A percentile compares a stretch with the other conserved stretches of the same genome.
phyloP scores from a whole-genome alignment of 768 basidiomycete species.

The Rhodocollybia butyracea region DNA sequence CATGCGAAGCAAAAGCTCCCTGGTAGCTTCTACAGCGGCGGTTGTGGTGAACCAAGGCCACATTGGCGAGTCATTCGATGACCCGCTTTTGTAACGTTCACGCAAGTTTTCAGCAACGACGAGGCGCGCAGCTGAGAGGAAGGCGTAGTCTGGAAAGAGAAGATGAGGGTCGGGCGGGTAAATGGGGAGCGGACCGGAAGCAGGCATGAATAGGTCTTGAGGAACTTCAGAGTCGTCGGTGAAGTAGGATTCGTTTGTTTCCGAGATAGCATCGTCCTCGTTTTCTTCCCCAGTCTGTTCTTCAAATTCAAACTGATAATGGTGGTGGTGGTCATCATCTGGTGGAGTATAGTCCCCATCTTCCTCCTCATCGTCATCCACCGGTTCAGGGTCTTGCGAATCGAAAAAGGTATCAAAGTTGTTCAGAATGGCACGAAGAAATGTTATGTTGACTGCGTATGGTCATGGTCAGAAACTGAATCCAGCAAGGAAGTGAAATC shows the following conservation, averaged over 20 bases:
- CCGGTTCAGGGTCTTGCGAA: conserved; percentile 10
- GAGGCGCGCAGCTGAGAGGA: conserved; percentile 46
- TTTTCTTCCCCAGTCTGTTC: background rate
- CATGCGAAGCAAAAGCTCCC: conserved; percentile 3
- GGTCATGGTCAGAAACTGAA: background rate
- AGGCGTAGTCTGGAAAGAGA: conserved; percentile 47
- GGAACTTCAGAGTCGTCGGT: background rate
- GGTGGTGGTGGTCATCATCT: background rate
- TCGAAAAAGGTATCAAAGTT: background rate
- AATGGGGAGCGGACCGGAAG: background rate
- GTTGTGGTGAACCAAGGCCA: conserved; percentile 6
- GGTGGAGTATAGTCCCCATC: conserved; percentile 1
- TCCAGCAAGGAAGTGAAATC: background rate
- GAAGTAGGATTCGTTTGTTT: background rate
- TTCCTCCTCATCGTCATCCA: conserved; percentile 7
- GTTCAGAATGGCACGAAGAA: background rate
- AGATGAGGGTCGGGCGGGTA: conserved; percentile 24
- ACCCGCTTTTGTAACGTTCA: background rate
- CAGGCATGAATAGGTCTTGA: background rate
- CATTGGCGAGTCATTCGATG: background rate
- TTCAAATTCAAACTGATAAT: background rate
- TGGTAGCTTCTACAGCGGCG: conserved; percentile 3
- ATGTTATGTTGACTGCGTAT: conserved; percentile 1
- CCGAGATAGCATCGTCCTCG: conserved; percentile 12
- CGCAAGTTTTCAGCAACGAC: conserved; percentile 49